Conservation (phyloP, 768 basidiomycete species). For the Boletus huronensis region DNA sequence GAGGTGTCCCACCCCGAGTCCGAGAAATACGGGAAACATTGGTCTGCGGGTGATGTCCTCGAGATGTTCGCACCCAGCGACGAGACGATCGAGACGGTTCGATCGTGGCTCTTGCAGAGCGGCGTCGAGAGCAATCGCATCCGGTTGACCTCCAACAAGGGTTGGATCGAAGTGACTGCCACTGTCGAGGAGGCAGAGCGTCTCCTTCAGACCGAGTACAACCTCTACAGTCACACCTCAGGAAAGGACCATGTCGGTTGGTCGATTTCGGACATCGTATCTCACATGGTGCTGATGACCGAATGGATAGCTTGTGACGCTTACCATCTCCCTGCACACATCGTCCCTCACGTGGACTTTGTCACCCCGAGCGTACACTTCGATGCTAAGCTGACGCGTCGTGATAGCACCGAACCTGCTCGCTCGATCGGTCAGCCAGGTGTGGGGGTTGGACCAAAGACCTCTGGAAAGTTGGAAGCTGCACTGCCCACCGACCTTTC, state of each 20-base stretch:
- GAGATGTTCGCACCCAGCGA: constrained; percentile 28
- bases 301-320: constrained; percentile 6
- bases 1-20: no score
- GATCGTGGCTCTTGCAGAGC: not conserved
- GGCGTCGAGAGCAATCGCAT: constrained; percentile 26
- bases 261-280: constrained; percentile 8
- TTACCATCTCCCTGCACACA: no score
- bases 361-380: constrained; percentile 35
- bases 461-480: constrained; percentile 8
- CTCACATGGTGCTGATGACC: constrained; percentile 1
- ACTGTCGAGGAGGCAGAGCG: no score
- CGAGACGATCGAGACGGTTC: constrained; percentile 1
- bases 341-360: constrained; percentile 4
- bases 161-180: no score
- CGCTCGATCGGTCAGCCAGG: constrained; percentile 20
- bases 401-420: constrained; percentile 11
- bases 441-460: constrained; percentile 21
- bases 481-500: no score
- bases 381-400: constrained; percentile 21
- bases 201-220: constrained; percentile 19
- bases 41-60: constrained; percentile 25
- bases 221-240: constrained; percentile 28
- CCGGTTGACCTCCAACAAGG: constrained; percentile 3
- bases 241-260: constrained; percentile 28
- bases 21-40: constrained; percentile 16